Evolutionary conservation across 2,329 filamentous ascomycete species (phyloP).

Genomic region (Alternaria brassicae): DNA sequence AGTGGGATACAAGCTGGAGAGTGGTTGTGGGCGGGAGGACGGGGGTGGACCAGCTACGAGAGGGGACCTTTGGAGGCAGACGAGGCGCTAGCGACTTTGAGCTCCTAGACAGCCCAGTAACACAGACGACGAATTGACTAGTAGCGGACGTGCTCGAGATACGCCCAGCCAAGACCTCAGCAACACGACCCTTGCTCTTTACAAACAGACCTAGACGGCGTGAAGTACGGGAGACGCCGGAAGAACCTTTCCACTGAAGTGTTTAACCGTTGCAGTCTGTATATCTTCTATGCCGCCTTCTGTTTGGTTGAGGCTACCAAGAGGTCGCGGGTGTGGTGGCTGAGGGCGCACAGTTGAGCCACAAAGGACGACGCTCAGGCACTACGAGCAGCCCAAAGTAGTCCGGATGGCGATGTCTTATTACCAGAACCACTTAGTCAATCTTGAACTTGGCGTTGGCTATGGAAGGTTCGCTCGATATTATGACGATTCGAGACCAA

Average conservation of each 20-base stretch:
- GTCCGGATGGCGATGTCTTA: background rate
- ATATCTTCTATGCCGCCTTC: background rate
- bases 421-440: background rate
- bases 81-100: constrained; percentile 9
- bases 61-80: constrained; percentile 1
- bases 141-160: constrained; percentile 10
- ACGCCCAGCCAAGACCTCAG: constrained; percentile 4
- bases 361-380: background rate
- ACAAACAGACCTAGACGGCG: background rate
- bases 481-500: background rate
- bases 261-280: constrained; percentile 1
- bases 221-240: constrained; percentile 3
- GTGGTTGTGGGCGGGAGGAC: background rate
- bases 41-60: background rate
- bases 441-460: background rate
- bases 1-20: background rate
- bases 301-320: background rate
- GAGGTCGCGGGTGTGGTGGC: background rate
- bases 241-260: background rate
- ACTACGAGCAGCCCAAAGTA: background rate
- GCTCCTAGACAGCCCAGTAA: background rate
- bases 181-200: background rate
- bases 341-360: background rate
- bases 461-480: background rate
- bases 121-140: background rate